phyloP scores from a whole-genome alignment of 148 eudicot species.

The Dysphania ambrosioides region DNA sequence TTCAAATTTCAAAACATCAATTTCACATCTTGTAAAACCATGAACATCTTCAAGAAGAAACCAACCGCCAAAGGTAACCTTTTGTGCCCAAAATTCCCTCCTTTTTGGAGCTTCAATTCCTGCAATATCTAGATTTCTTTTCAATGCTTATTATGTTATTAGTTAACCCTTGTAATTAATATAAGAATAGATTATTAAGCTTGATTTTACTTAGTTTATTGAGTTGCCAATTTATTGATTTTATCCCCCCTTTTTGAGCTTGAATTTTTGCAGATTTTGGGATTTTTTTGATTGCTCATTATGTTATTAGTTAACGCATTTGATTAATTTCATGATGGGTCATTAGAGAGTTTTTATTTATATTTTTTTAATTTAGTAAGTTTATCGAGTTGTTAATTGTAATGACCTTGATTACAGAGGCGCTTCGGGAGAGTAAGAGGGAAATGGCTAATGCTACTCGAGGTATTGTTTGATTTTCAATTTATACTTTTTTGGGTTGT shows the following conservation, averaged over 20 bases:
- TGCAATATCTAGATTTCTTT: background rate
- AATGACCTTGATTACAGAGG: conserved; percentile 49
- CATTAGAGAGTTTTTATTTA: no score
- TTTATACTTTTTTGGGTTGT: background rate
- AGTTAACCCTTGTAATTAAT: background rate
- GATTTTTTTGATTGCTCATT: no score
- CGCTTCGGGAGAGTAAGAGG: conserved; percentile 81
- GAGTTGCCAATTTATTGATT: no score
- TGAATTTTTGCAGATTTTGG: no score
- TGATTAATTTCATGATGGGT: no score
- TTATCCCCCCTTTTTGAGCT: no score
- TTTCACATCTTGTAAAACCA: conserved; percentile 15
- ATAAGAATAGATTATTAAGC: background rate
- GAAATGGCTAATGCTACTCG: conserved; percentile 93
- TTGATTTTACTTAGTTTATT: conserved; percentile 10
- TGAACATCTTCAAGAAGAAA: conserved; percentile 72
- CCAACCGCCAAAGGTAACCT: conserved; percentile 88
- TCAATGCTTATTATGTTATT: no score
- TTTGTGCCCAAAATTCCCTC: conserved; percentile 32
- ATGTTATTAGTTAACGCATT: no score
- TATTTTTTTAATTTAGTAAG: no score
- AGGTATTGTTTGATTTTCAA: conserved; percentile 41
- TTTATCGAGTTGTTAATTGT: background rate
- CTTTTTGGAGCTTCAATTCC: no score
- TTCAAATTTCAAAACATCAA: background rate